Conservation (phyloP, 225 moss, liverwort and hornwort genomes). For the Straminergon stramineum region DNA sequence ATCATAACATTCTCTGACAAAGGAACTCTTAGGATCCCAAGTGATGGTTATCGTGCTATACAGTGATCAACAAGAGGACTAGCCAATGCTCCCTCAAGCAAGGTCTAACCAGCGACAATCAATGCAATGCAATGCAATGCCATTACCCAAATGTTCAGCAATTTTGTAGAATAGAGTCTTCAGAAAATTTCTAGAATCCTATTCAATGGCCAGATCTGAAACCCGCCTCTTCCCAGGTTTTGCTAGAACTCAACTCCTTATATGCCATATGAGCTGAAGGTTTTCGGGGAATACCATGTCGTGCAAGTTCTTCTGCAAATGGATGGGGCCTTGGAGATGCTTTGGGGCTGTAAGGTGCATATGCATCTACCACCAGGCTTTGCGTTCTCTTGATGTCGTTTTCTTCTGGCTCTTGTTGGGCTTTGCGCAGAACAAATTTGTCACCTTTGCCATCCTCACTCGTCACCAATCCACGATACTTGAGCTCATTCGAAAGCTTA, state of each 20-base stretch:
- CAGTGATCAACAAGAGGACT: not conserved
- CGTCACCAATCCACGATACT: slow-evolving; percentile 1
- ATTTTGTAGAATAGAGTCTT: too few relatives aligned
- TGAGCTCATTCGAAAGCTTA: slow-evolving; percentile 5
- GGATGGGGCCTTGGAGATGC: not conserved
- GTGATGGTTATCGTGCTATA: not conserved
- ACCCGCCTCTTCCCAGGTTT: not conserved
- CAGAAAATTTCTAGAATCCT: not conserved
- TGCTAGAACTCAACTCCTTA: not conserved
- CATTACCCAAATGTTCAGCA: not conserved
- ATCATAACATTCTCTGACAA: too few relatives aligned
- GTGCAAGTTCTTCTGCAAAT: slow-evolving; percentile 6
- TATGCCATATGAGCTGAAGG: not conserved
- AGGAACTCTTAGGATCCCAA: too few relatives aligned
- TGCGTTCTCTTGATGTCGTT: slow-evolving; percentile 17
- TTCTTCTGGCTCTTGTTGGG: not conserved
- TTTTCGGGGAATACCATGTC: not conserved
- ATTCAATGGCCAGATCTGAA: not conserved
- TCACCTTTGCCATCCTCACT: not conserved
- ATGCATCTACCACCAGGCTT: slow-evolving; percentile 36
- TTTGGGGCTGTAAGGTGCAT: slow-evolving; percentile 36
- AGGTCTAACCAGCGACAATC: not conserved
- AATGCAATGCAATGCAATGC: not conserved
- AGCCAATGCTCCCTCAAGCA: not conserved
- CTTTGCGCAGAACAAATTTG: slow-evolving; percentile 15